Conservation (phyloP, 2,329 filamentous ascomycete genomes). For the Fusarium nurragi region DNA sequence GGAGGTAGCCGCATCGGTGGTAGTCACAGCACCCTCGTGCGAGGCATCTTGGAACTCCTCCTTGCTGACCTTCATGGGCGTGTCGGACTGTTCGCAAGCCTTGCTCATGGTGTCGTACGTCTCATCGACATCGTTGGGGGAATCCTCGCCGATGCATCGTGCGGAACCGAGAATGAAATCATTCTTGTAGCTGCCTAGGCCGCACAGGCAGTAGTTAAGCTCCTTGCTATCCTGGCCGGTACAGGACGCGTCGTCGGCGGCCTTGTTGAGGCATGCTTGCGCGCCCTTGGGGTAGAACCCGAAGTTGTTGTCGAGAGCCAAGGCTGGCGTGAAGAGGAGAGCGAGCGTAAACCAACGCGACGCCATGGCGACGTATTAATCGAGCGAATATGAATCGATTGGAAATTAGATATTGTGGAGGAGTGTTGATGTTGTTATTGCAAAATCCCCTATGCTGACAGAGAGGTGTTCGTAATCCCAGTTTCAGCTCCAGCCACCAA, state of each 20-base stretch:
- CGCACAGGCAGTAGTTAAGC: slow-evolving; percentile 62
- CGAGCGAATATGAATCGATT: neutral
- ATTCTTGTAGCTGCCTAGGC: slow-evolving; percentile 51
- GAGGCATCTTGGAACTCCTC: slow-evolving; percentile 52
- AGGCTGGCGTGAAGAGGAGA: slow-evolving; percentile 38
- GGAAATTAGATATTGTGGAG: neutral
- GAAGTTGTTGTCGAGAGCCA: slow-evolving; percentile 47
- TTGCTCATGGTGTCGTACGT: slow-evolving; percentile 57
- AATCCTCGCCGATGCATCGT: slow-evolving; percentile 53
- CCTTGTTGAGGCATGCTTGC: slow-evolving; percentile 54
- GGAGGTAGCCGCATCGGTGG: slow-evolving; percentile 2
- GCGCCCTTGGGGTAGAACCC: slow-evolving; percentile 47
- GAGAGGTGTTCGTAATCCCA: neutral
- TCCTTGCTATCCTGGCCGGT: slow-evolving; percentile 50
- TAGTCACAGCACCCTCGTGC: neutral
- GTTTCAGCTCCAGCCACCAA: slow-evolving; percentile 33
- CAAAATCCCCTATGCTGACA: neutral
- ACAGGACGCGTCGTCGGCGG: slow-evolving; percentile 55
- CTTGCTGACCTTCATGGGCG: slow-evolving; percentile 55
- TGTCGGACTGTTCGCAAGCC: slow-evolving; percentile 57
- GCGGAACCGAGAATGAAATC: slow-evolving; percentile 60
- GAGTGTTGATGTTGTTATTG: neutral
- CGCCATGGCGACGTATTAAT: slow-evolving; percentile 40
- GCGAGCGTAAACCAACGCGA: slow-evolving; percentile 46
- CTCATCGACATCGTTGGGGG: slow-evolving; percentile 49